phyloP scores from a whole-genome alignment of 495 filamentous ascomycete species.

The Beverwykella pulmonaria region DNA sequence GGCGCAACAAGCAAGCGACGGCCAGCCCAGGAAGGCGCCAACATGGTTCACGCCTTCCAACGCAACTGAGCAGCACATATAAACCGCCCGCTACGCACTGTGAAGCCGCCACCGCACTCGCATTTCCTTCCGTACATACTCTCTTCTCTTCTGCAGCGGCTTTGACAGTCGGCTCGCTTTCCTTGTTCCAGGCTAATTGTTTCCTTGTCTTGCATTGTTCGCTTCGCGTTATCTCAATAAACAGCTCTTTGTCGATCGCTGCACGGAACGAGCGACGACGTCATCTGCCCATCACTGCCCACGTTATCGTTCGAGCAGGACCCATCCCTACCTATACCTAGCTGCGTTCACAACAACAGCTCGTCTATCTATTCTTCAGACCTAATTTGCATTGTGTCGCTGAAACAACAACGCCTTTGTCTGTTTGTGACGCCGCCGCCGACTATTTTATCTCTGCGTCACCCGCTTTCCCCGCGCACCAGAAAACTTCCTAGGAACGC shows the following conservation, averaged over 20 bases:
- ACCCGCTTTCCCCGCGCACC: not conserved
- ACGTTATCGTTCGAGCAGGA: not conserved
- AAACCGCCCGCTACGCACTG: not conserved
- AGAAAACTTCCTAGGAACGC: not conserved
- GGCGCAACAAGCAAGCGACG: conserved; percentile 1
- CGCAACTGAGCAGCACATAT: conserved; percentile 3
- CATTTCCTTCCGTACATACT: conserved; percentile 8
- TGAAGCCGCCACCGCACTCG: not conserved
- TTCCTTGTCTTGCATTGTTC: conserved; percentile 12
- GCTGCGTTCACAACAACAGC: not conserved
- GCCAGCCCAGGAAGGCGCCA: conserved; percentile 13
- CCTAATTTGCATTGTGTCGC: conserved; percentile 20
- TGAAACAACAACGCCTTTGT: conserved; percentile 24
- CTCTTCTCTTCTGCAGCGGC: conserved; percentile 15
- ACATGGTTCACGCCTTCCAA: not conserved
- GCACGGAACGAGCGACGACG: conserved; percentile 15
- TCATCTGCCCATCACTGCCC: not conserved
- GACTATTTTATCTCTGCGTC: conserved; percentile 6
- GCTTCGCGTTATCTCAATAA: not conserved
- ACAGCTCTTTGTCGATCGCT: too few relatives aligned
- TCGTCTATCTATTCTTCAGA: conserved; percentile 11
- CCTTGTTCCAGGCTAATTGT: conserved; percentile 5
- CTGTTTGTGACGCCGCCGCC: conserved; percentile 4
- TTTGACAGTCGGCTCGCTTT: conserved; percentile 25
- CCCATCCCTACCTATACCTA: not conserved